Evolutionary conservation across 768 basidiomycete species (phyloP).

Genomic region (Floccularia luteovirens): DNA sequence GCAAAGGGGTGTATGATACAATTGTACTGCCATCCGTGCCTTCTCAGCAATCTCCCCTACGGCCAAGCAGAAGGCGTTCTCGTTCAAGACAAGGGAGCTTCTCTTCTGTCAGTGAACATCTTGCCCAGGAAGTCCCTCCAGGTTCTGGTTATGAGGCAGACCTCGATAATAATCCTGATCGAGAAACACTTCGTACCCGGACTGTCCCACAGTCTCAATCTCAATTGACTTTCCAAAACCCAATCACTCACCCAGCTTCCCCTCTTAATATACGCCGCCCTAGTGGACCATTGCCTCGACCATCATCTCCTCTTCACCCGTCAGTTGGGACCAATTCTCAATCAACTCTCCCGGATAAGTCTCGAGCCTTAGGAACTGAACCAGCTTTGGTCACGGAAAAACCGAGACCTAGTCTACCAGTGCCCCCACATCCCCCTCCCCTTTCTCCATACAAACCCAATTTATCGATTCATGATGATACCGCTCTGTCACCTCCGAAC

Average conservation of each 20-base stretch:
- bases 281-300: constrained; percentile 21
- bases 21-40: constrained; percentile 26
- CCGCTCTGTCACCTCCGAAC: constrained; percentile 22
- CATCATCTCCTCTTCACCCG: constrained; percentile 26
- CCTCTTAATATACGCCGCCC: constrained; percentile 30
- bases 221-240: constrained; percentile 9
- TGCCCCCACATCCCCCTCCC: constrained; percentile 33
- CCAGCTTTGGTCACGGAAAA: constrained; percentile 21
- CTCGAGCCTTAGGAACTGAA: constrained; percentile 6
- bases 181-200: constrained; percentile 32
- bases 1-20: constrained; percentile 19
- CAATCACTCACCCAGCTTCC: constrained; percentile 22
- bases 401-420: constrained; percentile 17
- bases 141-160: constrained; percentile 78
- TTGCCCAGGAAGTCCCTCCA: constrained; percentile 38
- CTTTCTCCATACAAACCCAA: constrained; percentile 36
- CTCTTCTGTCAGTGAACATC: constrained; percentile 61
- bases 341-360: constrained; percentile 14
- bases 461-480: constrained; percentile 29
- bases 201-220: constrained; percentile 31
- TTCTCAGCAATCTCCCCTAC: constrained; percentile 33
- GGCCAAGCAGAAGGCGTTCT: constrained; percentile 38
- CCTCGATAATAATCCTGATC: constrained; percentile 51
- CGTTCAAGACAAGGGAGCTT: constrained; percentile 62
- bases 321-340: constrained; percentile 25